phyloP scores from a whole-genome alignment of 2,329 filamentous ascomycete species.

The Tolypocladium amazonense region DNA sequence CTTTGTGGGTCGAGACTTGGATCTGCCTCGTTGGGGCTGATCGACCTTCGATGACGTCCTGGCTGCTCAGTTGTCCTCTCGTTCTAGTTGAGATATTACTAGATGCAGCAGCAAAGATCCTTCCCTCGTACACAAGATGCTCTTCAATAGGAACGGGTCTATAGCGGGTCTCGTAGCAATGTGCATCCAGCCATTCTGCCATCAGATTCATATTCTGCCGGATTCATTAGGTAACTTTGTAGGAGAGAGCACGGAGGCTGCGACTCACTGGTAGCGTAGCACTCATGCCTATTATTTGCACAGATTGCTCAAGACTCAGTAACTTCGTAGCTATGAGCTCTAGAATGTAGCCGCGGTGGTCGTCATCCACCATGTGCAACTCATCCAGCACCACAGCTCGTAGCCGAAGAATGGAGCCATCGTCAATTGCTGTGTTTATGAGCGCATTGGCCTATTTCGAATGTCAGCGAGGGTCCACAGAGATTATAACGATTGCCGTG shows the following conservation, averaged over 20 bases:
- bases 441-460: slow-evolving; percentile 56
- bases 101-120: slow-evolving; percentile 49
- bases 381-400: slow-evolving; percentile 64
- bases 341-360: slow-evolving; percentile 62
- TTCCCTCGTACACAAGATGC: slow-evolving; percentile 60
- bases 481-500: slow-evolving; percentile 4
- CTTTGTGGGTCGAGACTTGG: slow-evolving; percentile 43
- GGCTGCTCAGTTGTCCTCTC: slow-evolving; percentile 36
- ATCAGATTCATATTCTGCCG: slow-evolving; percentile 57
- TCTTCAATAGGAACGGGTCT: slow-evolving; percentile 68
- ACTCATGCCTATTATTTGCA: slow-evolving; percentile 72
- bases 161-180: slow-evolving; percentile 63
- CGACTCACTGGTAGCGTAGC: slow-evolving; percentile 58
- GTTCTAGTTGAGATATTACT: slow-evolving; percentile 48
- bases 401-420: slow-evolving; percentile 54
- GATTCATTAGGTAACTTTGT: background rate
- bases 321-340: slow-evolving; percentile 67
- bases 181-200: slow-evolving; percentile 59
- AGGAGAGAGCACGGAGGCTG: background rate
- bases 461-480: background rate
- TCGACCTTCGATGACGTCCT: slow-evolving; percentile 21
- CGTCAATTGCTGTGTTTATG: slow-evolving; percentile 62
- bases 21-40: slow-evolving; percentile 37
- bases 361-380: slow-evolving; percentile 74
- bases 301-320: slow-evolving; percentile 52